Percentiles rank a stretch among this genome's conserved stretches.
phyloP scores from a whole-genome alignment of 2,329 filamentous ascomycete genomes.

The Trichothecium roseum region DNA sequence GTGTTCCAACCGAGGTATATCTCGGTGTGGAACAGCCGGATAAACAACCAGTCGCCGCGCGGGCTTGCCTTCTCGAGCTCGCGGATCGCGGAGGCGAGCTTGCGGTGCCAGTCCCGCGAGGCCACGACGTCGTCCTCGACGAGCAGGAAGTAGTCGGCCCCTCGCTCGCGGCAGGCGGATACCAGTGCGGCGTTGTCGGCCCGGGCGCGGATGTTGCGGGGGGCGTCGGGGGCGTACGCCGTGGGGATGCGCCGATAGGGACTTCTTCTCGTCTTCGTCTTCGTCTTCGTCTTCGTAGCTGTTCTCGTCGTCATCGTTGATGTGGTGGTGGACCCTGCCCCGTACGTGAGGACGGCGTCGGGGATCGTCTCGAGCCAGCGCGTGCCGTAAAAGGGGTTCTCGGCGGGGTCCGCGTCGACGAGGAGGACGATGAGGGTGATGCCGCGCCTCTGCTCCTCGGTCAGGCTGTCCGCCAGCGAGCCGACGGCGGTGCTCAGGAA shows the following conservation, averaged over 20 bases:
- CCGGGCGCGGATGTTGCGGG: slow-evolving; percentile 13
- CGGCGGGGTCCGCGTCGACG: slow-evolving; percentile 18
- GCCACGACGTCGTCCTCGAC: slow-evolving; percentile 27
- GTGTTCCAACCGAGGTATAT: slow-evolving; percentile 26
- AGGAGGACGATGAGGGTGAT: slow-evolving; percentile 22
- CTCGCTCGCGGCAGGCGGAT: slow-evolving; percentile 17
- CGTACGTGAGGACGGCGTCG: slow-evolving; percentile 22
- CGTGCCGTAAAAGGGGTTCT: slow-evolving; percentile 18
- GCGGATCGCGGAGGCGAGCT: slow-evolving; percentile 14
- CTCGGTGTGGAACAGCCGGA: slow-evolving; percentile 27
- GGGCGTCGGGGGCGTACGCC: slow-evolving; percentile 9
- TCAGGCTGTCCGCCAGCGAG: slow-evolving; percentile 19
- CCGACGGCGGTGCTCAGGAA: slow-evolving; percentile 18
- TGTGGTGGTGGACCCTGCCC: too few species aligned
- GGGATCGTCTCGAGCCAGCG: slow-evolving; percentile 19
- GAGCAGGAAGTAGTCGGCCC: slow-evolving; percentile 22
- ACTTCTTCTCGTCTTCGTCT: background rate
- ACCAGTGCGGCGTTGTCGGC: slow-evolving; percentile 21
- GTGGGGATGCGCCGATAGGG: slow-evolving; percentile 9
- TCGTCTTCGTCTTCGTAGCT: slow-evolving; percentile 6
- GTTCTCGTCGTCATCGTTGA: too few species aligned
- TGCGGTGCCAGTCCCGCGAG: slow-evolving; percentile 20
- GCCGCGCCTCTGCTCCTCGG: slow-evolving; percentile 16
- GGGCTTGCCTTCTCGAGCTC: slow-evolving; percentile 14
- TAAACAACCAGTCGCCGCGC: slow-evolving; percentile 20